Base-by-base conservation (phyloP, 2,329 filamentous ascomycete genomes). In the Orbilia blumenaviensis region DNA sequence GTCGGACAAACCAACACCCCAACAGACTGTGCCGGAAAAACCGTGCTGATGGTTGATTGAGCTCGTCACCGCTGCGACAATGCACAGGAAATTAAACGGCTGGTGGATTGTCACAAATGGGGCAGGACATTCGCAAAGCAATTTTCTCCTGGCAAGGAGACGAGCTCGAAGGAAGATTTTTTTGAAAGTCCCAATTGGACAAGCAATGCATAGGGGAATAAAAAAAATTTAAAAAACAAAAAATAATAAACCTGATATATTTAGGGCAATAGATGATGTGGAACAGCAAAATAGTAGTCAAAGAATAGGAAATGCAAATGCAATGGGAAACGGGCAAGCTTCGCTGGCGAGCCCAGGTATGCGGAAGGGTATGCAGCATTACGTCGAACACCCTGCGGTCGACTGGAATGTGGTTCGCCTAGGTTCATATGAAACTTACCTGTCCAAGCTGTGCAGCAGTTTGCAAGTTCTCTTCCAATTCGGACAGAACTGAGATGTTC, bases 371-470 rank as follows among this genome's bases (percentile, higher is more conserved):
- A 34, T 42, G 48, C 16, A 18, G 44, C 9, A 7, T 7, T 23
- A 44, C 27, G 44, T 46, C 67, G 58, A 58, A 36, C 29, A 25
- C 32, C 14, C 44, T 56, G 42, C 25, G n/a, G 48, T 34, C 36
- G 29, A 60, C 52, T 61, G 63, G 62, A 67, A 75, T 75, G 61
- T 12, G 52, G 62, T 56, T 72, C 60, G 61, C 52, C 54, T 32
- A 41, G 18, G 16, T 29, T 23, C 34, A 48, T 48, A 12, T 27
- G 14, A 16, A 58, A 71, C 72, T 66, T 36, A 77, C 72, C 64
- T 71, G 64, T 64, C 72, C 72, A 36, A 77, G 66, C 66, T 77
- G 64, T 32, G 72, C 72, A 52, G 72, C 72, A 1, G 72, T 77
- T 54, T 77, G 72, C 64, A 77, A 34, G 36, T 77, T 71, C 61